Percentiles rank a stretch among this genome's conserved stretches.
Conservation (phyloP, 805 yeast species). For the Isabelozyma heimii region DNA sequence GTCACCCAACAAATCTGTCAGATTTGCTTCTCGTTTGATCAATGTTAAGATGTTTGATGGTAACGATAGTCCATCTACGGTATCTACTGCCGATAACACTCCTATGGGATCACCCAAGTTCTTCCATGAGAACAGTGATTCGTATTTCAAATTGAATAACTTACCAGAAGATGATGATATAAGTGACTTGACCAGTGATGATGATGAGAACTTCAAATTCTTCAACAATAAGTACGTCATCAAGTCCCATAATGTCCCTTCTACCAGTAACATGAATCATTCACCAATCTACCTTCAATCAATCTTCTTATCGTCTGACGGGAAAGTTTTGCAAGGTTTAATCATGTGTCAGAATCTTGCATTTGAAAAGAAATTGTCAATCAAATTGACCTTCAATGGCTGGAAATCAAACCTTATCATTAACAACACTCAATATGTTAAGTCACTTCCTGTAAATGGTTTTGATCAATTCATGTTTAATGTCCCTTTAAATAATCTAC, state of each 20-base stretch:
- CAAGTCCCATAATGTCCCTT: slow-evolving; percentile 10
- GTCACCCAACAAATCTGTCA: slow-evolving; percentile 46
- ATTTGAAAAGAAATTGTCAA: slow-evolving; percentile 31
- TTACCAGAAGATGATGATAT: slow-evolving; percentile 15
- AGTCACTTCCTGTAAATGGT: slow-evolving; percentile 22
- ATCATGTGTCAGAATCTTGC: slow-evolving; percentile 34
- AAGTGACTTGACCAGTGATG: slow-evolving; percentile 18
- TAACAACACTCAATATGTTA: slow-evolving; percentile 16
- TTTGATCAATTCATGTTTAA: slow-evolving; percentile 51
- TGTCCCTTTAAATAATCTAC: slow-evolving; percentile 39
- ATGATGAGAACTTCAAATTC: slow-evolving; percentile 13
- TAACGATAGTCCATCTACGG: slow-evolving; percentile 57
- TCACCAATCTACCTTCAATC: slow-evolving; percentile 34
- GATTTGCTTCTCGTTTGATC: slow-evolving; percentile 61
- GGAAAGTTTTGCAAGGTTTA: slow-evolving; percentile 14
- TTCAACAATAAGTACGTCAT: slow-evolving; percentile 10
- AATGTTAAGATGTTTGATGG: slow-evolving; percentile 66
- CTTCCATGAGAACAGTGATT: slow-evolving; percentile 9
- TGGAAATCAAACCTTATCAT: slow-evolving; percentile 39
- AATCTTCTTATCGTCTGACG: slow-evolving; percentile 27
- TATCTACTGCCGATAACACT: slow-evolving; percentile 52
- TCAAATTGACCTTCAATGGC: slow-evolving; percentile 50
- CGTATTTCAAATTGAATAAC: slow-evolving; percentile 25
- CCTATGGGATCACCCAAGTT: slow-evolving; percentile 38
- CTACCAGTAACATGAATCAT: slow-evolving; percentile 8